These are phyloP conservation scores for Pythium rhizo-oryzae DNA, from an alignment of 352 stramenopile genomes.

Conservation along the genomic window DNA sequence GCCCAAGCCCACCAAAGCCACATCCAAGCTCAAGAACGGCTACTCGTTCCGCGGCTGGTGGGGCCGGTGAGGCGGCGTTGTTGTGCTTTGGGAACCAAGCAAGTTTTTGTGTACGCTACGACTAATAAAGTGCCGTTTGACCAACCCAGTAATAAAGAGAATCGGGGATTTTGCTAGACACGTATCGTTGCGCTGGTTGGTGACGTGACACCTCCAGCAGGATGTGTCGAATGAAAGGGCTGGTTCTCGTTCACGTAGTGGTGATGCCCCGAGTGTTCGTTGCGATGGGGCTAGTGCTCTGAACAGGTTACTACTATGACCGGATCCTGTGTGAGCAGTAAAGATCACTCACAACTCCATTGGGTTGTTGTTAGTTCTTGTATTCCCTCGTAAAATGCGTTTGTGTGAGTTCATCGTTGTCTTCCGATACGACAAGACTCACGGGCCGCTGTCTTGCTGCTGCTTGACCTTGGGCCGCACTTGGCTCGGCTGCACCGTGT, in stretches of 20 bases:
- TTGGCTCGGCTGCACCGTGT: conserved; percentile 87
- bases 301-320: neutral
- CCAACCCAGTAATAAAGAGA: neutral
- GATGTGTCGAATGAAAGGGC: neutral
- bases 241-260: too few relatives aligned
- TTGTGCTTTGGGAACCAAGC: too few relatives aligned
- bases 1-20: conserved; percentile 5
- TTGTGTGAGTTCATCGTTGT: neutral
- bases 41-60: conserved; percentile 23
- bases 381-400: neutral
- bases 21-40: neutral
- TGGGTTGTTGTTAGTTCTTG: neutral
- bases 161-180: neutral
- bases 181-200: neutral
- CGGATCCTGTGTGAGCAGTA: too few relatives aligned
- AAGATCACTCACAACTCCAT: too few relatives aligned
- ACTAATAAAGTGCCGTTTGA: neutral
- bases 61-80: conserved; percentile 2
- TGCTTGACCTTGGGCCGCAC: conserved; percentile 69
- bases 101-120: neutral
- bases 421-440: neutral
- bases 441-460: neutral
- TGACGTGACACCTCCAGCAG: neutral
- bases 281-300: neutral
- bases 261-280: too few relatives aligned